Percentiles rank a stretch among this genome's conserved stretches.
These are phyloP conservation scores for Fusarium sp. DNA, from an alignment of 2,329 filamentous ascomycete species.

Conservation along the genomic window DNA sequence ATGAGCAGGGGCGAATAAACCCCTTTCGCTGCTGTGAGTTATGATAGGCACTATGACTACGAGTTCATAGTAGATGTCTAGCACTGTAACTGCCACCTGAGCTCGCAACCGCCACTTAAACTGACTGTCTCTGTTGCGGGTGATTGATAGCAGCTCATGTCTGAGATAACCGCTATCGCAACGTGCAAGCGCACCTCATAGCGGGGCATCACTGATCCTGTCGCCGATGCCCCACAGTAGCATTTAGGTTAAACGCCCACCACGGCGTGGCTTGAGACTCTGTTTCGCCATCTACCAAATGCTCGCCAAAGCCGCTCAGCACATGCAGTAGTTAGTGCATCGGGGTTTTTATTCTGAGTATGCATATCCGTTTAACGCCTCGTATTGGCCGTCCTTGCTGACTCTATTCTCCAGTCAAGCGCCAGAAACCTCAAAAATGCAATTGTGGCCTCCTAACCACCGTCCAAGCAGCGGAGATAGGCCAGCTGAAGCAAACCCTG, in stretches of 20 bases:
- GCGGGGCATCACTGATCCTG: conserved; percentile 4
- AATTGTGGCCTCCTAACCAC: conserved; percentile 3
- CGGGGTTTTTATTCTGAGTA: conserved; percentile 24
- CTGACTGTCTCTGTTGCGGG: conserved; percentile 3
- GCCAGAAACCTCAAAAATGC: conserved; percentile 5
- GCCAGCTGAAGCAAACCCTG: conserved; percentile 32
- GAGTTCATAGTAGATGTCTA: neutral
- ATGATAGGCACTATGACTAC: neutral
- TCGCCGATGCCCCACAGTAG: conserved; percentile 20
- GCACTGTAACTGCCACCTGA: conserved; percentile 9
- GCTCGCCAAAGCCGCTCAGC: conserved; percentile 26
- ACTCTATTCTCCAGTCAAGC: conserved; percentile 7
- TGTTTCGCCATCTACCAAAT: conserved; percentile 22
- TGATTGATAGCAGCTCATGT: conserved; percentile 5
- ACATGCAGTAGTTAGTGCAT: conserved; percentile 36
- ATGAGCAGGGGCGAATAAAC: conserved; percentile 12
- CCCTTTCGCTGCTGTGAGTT: conserved; percentile 19
- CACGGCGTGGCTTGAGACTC: conserved; percentile 6
- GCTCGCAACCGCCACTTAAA: conserved; percentile 10
- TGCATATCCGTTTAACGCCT: conserved; percentile 31
- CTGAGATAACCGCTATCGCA: conserved; percentile 18
- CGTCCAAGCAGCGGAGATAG: conserved; percentile 24
- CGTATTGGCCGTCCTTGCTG: conserved; percentile 18
- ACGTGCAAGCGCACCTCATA: conserved; percentile 10
- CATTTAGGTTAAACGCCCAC: conserved; percentile 28